A percentile compares a stretch with the other conserved stretches of the same genome.
Evolutionary conservation across 441 rosid genomes (phyloP).

Genomic region (Erodium trifolium): DNA sequence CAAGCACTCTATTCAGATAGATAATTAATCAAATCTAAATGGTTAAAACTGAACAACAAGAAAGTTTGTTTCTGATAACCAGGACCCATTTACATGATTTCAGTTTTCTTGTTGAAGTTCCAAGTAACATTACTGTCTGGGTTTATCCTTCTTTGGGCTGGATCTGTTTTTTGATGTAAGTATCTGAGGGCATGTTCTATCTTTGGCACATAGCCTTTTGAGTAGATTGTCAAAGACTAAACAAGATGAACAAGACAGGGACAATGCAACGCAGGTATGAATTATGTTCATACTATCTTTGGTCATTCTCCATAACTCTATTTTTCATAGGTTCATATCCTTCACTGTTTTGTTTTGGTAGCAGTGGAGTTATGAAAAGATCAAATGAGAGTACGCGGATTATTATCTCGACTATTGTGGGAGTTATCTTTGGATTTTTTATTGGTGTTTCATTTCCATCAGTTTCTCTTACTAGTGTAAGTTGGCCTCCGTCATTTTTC

Average conservation of each 20-base stretch:
- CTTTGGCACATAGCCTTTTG: conserved; percentile 2
- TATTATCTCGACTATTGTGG: conserved; percentile 45
- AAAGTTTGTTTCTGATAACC: background rate
- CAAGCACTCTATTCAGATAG: background rate
- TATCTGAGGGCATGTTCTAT: background rate
- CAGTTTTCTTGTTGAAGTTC: background rate
- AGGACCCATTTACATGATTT: background rate
- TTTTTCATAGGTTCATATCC: background rate
- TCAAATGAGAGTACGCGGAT: conserved; percentile 45
- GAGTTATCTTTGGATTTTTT: conserved; percentile 63
- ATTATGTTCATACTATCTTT: background rate
- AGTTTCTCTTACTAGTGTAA: conserved; percentile 52
- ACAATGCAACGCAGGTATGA: background rate
- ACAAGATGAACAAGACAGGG: conserved; percentile 3
- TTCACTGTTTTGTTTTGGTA: conserved; percentile 9
- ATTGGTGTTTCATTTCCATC: conserved; percentile 64
- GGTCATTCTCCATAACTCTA: background rate
- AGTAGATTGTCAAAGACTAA: background rate
- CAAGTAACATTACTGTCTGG: background rate
- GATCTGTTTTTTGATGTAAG: background rate
- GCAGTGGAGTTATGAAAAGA: conserved; percentile 56
- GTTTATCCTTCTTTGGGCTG: background rate
- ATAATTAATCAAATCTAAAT: background rate
- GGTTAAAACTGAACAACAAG: background rate
- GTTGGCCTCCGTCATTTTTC: conserved; percentile 12